Evolutionary conservation across 1,284 basidiomycete species (phyloP), one percentile per base, ranked within the genome.

Genomic region (Trametes pubescens): DNA sequence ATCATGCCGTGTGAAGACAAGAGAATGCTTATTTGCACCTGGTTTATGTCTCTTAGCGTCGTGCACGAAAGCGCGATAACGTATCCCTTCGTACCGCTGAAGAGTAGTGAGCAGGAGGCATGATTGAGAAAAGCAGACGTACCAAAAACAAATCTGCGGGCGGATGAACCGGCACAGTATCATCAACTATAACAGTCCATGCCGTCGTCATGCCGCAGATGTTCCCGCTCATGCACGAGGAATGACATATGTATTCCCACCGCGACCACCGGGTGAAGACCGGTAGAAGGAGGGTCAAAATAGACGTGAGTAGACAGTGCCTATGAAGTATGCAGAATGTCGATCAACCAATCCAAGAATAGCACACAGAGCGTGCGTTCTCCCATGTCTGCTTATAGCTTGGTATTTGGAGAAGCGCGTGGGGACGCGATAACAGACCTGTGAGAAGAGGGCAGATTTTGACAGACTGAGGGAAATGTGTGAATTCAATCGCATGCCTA

Each of bases 291-390:
- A 47, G 10, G 22, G 18, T 40, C 26, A 32, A 44, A 58, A 58
- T 58, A 58, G 57, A n/a, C 48, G 57, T 58, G 57, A 22, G 57
- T 43, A 32, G 38, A 29, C 21, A 18, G 38, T 32, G 38, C 57
- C 49, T 32, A 11, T 32, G 21, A n/a, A 18, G 40, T 43, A 18
- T 8, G 18, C 21, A 22, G 24, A 58, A 16, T 43, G 24, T 51
- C 57, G 18, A 34, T 18, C 11, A 16, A 14, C 34, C 21, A 21
- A 21, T n/a, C 26, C n/a, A 8, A 7, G 4, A 35, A 14, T 32
- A 48, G 43, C 11, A n/a, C 37, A 16, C 6, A 40, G 43, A 37
- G 7, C 48, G 14, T 14, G 5, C 34, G 37, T 40, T 8, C 24
- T 58, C 57, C 24, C 57, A 51, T 51, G 57, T 21, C 24, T 22